Conservation (phyloP, 1,284 basidiomycete genomes). For the Schizophyllum amplum region DNA sequence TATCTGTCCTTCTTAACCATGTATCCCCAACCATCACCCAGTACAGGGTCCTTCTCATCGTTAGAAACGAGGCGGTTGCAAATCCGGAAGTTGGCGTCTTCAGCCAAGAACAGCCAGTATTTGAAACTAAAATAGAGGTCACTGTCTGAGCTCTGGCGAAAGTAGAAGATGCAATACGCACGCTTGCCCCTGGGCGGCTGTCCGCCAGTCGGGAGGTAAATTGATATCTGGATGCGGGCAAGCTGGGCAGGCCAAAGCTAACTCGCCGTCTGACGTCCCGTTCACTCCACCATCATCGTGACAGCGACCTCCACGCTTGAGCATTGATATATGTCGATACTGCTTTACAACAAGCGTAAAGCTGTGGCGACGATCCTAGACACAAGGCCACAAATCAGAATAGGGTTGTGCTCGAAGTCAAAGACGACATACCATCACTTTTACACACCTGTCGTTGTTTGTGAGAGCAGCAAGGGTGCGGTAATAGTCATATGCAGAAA, state of each 20-base stretch:
- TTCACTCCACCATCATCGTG: slow-evolving; percentile 1
- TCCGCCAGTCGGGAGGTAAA: slow-evolving; percentile 4
- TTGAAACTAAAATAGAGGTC: slow-evolving; percentile 16
- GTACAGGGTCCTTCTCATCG: slow-evolving; percentile 16
- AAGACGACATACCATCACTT: too few species aligned
- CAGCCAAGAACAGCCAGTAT: slow-evolving; percentile 17
- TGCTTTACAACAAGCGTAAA: too few species aligned
- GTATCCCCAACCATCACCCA: slow-evolving; percentile 18
- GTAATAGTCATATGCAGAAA: too few species aligned
- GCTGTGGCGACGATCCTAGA: too few species aligned
- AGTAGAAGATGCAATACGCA: background rate
- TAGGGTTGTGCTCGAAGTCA: too few species aligned
- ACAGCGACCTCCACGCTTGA: slow-evolving; percentile 3
- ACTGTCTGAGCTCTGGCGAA: background rate
- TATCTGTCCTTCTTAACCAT: slow-evolving; percentile 17
- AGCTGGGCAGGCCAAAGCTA: slow-evolving; percentile 4
- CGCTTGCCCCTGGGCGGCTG: background rate
- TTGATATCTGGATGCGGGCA: slow-evolving; percentile 6
- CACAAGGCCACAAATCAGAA: background rate
- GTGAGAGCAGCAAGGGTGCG: too few species aligned
- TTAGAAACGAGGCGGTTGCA: slow-evolving; percentile 19
- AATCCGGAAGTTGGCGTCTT: slow-evolving; percentile 23
- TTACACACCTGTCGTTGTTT: too few species aligned
- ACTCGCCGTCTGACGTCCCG: background rate
- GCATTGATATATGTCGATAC: too few species aligned